Evolutionary conservation across 257 asterid genomes (phyloP).

Genomic region (Nyctanthes arbortristis): DNA sequence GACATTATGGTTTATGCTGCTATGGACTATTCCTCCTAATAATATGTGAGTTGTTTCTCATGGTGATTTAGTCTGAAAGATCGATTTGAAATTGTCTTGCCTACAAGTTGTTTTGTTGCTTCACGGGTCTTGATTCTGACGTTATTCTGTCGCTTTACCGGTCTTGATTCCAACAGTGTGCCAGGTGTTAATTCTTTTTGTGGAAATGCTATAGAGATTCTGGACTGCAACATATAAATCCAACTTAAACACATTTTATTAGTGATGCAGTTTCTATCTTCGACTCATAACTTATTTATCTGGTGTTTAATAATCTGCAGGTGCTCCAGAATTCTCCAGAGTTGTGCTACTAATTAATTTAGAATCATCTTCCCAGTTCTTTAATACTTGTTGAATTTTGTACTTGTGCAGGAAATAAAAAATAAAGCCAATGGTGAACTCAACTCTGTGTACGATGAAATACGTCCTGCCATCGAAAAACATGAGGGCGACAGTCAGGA

Average conservation of each 20-base stretch:
- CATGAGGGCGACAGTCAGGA: constrained; percentile 88
- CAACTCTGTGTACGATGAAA: constrained; percentile 66
- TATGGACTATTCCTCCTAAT: neutral
- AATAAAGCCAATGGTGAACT: constrained; percentile 59
- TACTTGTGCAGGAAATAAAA: constrained; percentile 56
- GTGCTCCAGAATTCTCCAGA: too few relatives aligned
- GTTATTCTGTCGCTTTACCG: neutral
- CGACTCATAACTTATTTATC: neutral
- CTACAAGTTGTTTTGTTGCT: too few relatives aligned
- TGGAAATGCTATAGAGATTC: neutral
- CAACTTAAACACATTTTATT: neutral
- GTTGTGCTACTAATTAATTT: too few relatives aligned
- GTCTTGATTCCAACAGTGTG: neutral
- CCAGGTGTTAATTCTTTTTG: neutral
- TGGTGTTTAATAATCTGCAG: too few relatives aligned
- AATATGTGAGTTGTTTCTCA: neutral
- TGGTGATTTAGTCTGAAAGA: neutral
- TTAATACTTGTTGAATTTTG: neutral
- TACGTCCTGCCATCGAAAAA: constrained; percentile 89
- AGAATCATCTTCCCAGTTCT: neutral
- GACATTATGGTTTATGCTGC: neutral
- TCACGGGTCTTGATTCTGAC: neutral
- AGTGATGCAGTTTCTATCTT: neutral
- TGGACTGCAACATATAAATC: neutral
- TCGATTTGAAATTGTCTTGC: neutral